Evolutionary conservation across 176 grass and related monocot species (phyloP).

Genomic region (Carex pumila): DNA sequence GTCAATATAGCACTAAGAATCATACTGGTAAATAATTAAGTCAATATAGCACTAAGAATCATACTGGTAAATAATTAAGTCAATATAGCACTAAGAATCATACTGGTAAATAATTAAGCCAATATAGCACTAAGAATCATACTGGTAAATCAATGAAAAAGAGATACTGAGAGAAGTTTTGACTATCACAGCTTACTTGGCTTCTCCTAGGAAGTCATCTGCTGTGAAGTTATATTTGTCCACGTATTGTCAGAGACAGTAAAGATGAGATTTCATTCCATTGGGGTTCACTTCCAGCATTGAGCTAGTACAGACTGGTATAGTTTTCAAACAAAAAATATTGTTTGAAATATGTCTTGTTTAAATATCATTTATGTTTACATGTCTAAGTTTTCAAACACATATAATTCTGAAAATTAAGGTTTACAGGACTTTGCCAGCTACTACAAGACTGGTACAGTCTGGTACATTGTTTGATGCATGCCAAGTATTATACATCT

Average conservation of each 20-base stretch:
- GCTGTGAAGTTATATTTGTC: slow-evolving; percentile 59
- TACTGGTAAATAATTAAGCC: no score
- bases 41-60: no score
- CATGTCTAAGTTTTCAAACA: background rate
- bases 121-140: background rate
- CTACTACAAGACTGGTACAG: no score
- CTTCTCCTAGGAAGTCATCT: slow-evolving; percentile 79
- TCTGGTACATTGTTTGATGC: no score
- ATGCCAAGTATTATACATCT: no score
- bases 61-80: no score
- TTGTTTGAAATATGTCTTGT: slow-evolving; percentile 4
- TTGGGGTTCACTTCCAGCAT: slow-evolving; percentile 72
- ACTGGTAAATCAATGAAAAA: background rate
- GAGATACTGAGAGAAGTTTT: background rate
- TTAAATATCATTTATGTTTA: background rate
- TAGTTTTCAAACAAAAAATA: no score
- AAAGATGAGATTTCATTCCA: slow-evolving; percentile 95
- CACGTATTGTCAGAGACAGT: slow-evolving; percentile 43
- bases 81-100: no score
- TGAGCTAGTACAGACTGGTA: no score
- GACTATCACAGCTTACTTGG: slow-evolving; percentile 37
- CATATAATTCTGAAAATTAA: background rate
- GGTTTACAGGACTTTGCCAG: no score
- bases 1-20: no score
- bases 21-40: no score